A percentile compares a stretch with the other conserved stretches of the same genome.
Conservation (phyloP, 768 basidiomycete genomes). For the Collybiopsis confluens region DNA sequence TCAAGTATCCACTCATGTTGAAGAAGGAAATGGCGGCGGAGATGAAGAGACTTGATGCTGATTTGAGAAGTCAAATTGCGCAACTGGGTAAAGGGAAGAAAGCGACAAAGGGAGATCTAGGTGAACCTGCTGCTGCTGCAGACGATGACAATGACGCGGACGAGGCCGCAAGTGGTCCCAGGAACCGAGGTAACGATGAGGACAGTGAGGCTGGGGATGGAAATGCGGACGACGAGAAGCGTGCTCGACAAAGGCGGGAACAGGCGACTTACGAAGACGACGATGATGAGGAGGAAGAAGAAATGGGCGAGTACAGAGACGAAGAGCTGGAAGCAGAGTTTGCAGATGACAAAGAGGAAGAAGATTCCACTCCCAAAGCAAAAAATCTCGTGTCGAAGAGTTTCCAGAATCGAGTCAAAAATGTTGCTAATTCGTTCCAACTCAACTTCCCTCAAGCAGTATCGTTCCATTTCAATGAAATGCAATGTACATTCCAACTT, state of each 20-base stretch:
- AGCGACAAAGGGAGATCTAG: slow-evolving; percentile 33
- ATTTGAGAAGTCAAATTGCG: slow-evolving; percentile 71
- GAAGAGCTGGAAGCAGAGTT: slow-evolving; percentile 61
- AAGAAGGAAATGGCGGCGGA: slow-evolving; percentile 85
- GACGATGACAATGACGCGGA: slow-evolving; percentile 41
- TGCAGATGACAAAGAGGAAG: slow-evolving; percentile 44
- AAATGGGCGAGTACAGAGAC: slow-evolving; percentile 42
- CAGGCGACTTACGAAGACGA: slow-evolving; percentile 76
- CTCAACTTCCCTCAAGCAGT: slow-evolving; percentile 60
- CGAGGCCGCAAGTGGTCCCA: slow-evolving; percentile 29
- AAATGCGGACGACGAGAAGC: slow-evolving; percentile 78
- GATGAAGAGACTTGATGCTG: slow-evolving; percentile 79
- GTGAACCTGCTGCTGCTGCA: slow-evolving; percentile 52
- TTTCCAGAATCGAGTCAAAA: slow-evolving; percentile 37
- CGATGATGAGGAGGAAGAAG: slow-evolving; percentile 52
- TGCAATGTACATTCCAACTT: slow-evolving; percentile 72
- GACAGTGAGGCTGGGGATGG: slow-evolving; percentile 78
- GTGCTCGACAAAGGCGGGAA: slow-evolving; percentile 64
- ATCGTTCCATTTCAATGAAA: slow-evolving; percentile 65
- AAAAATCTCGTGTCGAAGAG: slow-evolving; percentile 21
- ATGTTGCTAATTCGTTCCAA: slow-evolving; percentile 50
- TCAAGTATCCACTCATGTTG: slow-evolving; percentile 73
- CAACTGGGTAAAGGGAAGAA: slow-evolving; percentile 82
- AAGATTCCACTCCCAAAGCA: slow-evolving; percentile 22
- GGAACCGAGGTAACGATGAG: slow-evolving; percentile 51